Evolutionary conservation across 768 basidiomycete species (phyloP).

Genomic region (Russula sp.): DNA sequence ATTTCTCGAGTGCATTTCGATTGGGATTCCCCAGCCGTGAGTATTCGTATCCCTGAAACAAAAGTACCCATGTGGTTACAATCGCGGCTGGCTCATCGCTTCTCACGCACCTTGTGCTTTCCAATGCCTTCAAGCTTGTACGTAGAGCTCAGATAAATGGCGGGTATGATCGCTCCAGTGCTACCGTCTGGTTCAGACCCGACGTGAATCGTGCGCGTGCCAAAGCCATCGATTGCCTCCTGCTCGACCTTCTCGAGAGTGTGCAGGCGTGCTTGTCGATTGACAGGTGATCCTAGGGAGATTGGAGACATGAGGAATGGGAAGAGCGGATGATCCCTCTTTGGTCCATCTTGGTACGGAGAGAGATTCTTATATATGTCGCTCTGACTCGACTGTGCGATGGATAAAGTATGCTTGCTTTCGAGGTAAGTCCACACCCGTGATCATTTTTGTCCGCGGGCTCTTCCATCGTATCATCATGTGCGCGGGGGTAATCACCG

Average conservation of each 20-base stretch:
- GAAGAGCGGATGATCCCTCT: neutral
- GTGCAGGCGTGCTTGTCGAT: conserved; percentile 20
- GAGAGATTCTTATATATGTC: too few species aligned
- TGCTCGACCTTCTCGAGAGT: conserved; percentile 19
- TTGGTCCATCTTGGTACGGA: neutral
- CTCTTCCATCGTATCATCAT: too few species aligned
- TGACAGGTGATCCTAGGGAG: conserved; percentile 17
- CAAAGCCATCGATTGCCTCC: conserved; percentile 46
- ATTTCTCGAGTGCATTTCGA: conserved; percentile 66
- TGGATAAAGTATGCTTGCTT: too few species aligned
- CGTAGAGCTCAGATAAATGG: conserved; percentile 89
- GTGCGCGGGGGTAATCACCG: too few species aligned
- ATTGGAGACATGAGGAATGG: conserved; percentile 24
- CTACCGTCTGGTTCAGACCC: conserved; percentile 67
- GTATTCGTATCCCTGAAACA: conserved; percentile 81
- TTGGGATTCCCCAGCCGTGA: conserved; percentile 88
- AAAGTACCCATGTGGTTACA: neutral
- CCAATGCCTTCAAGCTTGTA: conserved; percentile 79
- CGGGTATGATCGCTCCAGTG: conserved; percentile 82
- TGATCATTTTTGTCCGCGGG: too few species aligned
- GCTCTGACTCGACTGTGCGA: too few species aligned
- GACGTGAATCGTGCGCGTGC: conserved; percentile 79
- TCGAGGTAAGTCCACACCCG: too few species aligned
- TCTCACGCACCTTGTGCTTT: conserved; percentile 50
- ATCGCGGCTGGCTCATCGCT: too few species aligned